Base-by-base conservation (phyloP, 208 protist genomes). In the Leishmania martiniquensis region DNA sequence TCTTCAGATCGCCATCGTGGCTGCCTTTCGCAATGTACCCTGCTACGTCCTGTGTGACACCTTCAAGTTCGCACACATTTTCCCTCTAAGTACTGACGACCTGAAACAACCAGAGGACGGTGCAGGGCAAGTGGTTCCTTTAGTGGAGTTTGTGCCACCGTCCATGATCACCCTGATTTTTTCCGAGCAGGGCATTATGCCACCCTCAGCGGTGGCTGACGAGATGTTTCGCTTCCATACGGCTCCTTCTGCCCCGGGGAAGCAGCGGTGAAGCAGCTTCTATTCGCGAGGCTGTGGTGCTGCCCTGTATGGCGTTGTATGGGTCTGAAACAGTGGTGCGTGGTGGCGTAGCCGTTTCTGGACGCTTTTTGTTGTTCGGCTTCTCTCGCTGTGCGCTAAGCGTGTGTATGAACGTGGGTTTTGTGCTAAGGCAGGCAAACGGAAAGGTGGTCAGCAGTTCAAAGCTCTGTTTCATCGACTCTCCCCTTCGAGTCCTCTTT, bases 161-260 rank as follows among this genome's bases (percentile, higher is more conserved):
- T 91, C 89, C 2, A 87, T 95, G 79, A 93, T 97, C 68, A 94
- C 94, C 1, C 86, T 99, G 20, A 93, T 99, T 76, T 99, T 99
- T 80, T 99, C 99, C 2, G 99, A 99, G 77, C 84, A 99, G 17
- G 99, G 99, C 45, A 99, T 99, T 22, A 96, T 99, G 84, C 99
- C 99, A 10, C 99, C 99, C 4, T 98, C 97, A 13, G 99, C 98
- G 12, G 99, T 99, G 0, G 98, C 96, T 17, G 99, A 99, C 82
- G 98, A 99, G 86, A 97, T 99, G 81, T 99, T 99, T 68, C 87
- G 91, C 9, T 90, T 94, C 77, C 91, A 96, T 72, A 94, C 86
- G 12, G 92, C 92, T 9, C 89, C 82, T 4, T 93, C 85, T 75
- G 92, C 92, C 0, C 81, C 84, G 37, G 83, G 86, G 63, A 93